Base-by-base conservation (phyloP, 257 asterid species). In the Lycium ferocissimum region DNA sequence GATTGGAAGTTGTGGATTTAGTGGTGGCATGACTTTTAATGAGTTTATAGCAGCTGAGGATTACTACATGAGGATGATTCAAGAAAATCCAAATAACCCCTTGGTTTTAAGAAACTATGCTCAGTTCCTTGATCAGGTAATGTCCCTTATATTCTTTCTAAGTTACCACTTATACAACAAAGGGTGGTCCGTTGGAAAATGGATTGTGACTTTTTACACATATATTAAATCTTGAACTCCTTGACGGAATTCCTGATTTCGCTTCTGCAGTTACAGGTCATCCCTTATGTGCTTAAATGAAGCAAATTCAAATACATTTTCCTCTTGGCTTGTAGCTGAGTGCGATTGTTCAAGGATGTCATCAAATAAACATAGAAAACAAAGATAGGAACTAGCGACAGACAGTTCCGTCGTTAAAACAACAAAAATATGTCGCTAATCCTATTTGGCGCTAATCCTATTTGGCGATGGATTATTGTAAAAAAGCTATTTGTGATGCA, bases 81-180 rank as follows among this genome's bases (percentile, higher is more conserved):
- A 92, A 83, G 91, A 91, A 86, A 90, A 94, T 88, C 95, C 98
- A 38, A 85, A 79, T 22, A 87, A 93, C 51, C 90, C 93, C 61
- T 85, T 88, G 85, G 84, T 87, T 83, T 87, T 92, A 82, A 88
- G 90, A 84, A 89, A 90, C 57, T 92, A 89, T 87, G 97, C 97
- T 53, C 86, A 85, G 62, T 93, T 91, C 73, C 87, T 94, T 79
- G 91, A 89, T 88, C 91, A 92, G 98, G 98, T 75, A 75, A 75
- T 49, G 61, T 22, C 40, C 20, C 81, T 49, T 20, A 12, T 22
- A 12, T 49, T 3, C 35, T 17, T 6, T 75, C 81, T 49, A 20
- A 14, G 61, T 17, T 45, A 73, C 40, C 40, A 4, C 40, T 1
- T 47, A 20, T 67, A 67, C 9, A 69, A 18, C 15, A 51, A 69